Percentiles rank a stretch among this genome's conserved stretches.
Conservation (phyloP, 2,329 filamentous ascomycete genomes). For the Ophiostoma australiae region DNA sequence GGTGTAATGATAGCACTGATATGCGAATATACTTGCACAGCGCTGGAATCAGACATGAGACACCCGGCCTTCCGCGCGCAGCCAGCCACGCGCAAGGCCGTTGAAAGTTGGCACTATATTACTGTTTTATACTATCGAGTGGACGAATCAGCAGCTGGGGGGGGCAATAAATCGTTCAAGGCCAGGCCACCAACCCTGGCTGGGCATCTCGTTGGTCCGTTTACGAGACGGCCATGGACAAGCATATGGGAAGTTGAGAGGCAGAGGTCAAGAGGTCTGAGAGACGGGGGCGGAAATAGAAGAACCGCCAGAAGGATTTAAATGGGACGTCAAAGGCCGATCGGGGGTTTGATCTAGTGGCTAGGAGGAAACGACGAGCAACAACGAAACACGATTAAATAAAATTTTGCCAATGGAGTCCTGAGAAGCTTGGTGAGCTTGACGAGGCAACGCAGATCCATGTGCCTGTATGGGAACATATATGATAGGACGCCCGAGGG, state of each 20-base stretch:
- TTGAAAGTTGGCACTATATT: not conserved
- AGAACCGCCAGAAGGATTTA: not conserved
- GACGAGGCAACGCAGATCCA: not conserved
- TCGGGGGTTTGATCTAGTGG: not conserved
- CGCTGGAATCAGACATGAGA: not conserved
- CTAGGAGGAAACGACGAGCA: not conserved
- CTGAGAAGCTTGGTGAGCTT: not conserved
- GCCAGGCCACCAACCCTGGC: not conserved
- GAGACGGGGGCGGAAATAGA: not conserved
- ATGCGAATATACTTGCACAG: not conserved
- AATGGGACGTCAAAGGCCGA: not conserved
- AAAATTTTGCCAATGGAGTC: not conserved
- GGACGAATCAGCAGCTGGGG: not conserved
- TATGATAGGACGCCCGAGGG: not conserved
- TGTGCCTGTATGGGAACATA: not conserved
- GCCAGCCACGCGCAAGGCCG: not conserved
- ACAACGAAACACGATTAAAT: not conserved
- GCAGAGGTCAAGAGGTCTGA: not conserved
- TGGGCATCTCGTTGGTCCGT: constrained; percentile 15
- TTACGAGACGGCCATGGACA: not conserved
- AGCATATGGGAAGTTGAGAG: not conserved
- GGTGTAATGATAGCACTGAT: not conserved
- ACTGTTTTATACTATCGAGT: not conserved
- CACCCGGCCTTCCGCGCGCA: constrained; percentile 6
- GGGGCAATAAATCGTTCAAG: too few relatives aligned